These are phyloP conservation scores for Pisolithus tinctorius DNA, from an alignment of 768 basidiomycete species.

Conservation along the genomic window DNA sequence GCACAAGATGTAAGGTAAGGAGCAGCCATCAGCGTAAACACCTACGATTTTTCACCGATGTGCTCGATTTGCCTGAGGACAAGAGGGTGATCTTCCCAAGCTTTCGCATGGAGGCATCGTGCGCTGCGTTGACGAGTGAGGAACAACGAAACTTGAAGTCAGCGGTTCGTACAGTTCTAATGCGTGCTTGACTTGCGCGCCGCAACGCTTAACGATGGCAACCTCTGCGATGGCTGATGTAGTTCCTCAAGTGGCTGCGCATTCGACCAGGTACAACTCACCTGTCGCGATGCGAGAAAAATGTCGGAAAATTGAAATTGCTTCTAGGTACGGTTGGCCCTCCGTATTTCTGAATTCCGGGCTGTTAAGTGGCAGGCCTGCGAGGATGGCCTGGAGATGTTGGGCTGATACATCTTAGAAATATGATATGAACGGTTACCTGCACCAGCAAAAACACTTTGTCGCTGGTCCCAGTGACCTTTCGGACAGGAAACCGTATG, in stretches of 20 bases:
- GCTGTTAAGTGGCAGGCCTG: slow-evolving; percentile 60
- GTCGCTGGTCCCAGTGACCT: slow-evolving; percentile 61
- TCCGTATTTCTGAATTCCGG: slow-evolving; percentile 67
- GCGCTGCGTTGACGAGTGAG: slow-evolving; percentile 36
- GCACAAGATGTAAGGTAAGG: background rate
- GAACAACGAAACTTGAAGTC: background rate
- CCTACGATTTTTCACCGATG: slow-evolving; percentile 91
- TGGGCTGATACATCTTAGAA: background rate
- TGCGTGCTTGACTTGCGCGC: slow-evolving; percentile 61
- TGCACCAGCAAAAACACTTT: slow-evolving; percentile 81
- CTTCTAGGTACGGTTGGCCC: slow-evolving; percentile 68
- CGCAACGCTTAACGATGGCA: slow-evolving; percentile 57
- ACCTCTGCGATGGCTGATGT: slow-evolving; percentile 69
- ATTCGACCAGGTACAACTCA: slow-evolving; percentile 17
- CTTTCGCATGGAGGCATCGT: slow-evolving; percentile 73
- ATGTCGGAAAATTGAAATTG: slow-evolving; percentile 65
- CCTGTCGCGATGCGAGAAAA: slow-evolving; percentile 72
- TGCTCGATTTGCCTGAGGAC: slow-evolving; percentile 83
- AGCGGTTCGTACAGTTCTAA: slow-evolving; percentile 53
- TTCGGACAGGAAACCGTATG: slow-evolving; percentile 71
- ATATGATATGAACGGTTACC: slow-evolving; percentile 29
- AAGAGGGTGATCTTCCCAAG: slow-evolving; percentile 86
- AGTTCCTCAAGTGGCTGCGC: slow-evolving; percentile 2
- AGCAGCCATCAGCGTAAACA: background rate
- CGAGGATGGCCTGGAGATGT: slow-evolving; percentile 55